Conservation (phyloP, 257 asterid genomes). For the Solanum etuberosum region DNA sequence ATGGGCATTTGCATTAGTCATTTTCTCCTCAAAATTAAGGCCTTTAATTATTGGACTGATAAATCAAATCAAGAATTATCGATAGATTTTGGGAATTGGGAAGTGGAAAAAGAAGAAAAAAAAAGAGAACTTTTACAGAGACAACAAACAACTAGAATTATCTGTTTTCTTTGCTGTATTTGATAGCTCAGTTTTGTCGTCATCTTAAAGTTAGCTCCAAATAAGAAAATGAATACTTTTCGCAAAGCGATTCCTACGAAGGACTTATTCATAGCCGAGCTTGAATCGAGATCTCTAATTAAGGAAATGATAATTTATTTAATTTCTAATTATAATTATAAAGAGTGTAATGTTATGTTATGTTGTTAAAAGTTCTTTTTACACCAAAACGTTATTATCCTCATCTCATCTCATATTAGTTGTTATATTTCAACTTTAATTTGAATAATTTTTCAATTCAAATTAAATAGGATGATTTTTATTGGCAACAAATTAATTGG, state of each 20-base stretch:
- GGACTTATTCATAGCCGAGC: background rate
- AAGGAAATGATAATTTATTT: too few relatives aligned
- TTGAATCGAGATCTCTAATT: background rate
- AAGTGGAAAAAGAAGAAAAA: background rate
- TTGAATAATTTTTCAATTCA: background rate
- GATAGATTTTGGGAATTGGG: background rate
- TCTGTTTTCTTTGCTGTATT: background rate
- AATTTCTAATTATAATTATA: too few relatives aligned
- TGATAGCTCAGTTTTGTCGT: background rate
- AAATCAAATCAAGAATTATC: background rate
- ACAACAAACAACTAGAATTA: background rate
- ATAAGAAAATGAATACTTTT: background rate
- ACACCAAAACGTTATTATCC: background rate
- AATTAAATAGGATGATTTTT: background rate
- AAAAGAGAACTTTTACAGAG: background rate
- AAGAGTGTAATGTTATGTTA: background rate
- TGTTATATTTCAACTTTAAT: background rate
- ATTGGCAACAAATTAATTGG: background rate
- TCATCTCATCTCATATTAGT: background rate
- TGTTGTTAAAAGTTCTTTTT: background rate
- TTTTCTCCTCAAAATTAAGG: background rate
- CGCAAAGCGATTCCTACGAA: background rate
- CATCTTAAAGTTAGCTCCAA: background rate
- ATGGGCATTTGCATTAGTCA: conserved; percentile 22
- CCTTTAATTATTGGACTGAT: background rate